Evolutionary conservation across 2,329 filamentous ascomycete species (phyloP), one percentile per base, ranked within the genome.

Genomic region (Karstenula rhodostoma): DNA sequence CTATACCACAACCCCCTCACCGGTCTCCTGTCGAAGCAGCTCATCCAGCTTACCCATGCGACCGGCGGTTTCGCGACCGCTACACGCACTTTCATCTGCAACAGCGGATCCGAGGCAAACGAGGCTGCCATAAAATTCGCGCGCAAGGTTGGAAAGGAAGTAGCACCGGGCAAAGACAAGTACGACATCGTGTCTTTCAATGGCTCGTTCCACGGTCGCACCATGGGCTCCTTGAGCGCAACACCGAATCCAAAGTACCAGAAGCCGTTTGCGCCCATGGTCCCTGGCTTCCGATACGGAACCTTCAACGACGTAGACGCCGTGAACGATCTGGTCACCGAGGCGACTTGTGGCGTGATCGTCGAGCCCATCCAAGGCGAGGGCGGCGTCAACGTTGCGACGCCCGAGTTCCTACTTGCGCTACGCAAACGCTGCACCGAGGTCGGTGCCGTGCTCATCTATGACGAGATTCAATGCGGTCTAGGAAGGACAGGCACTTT

Each of bases 241-340:
- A 99, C 95, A 5, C 95, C 94, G 50, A 99, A 98, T 81, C 92
- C 93, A 19, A 99, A 99, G 79, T 99, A 99, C 80, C 95, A 99
- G 81, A 87, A 90, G 69, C 95, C 95, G 0, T 99, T 99, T 75
- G 85, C 92, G 15, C 95, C 95, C 40, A 97, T 99, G 94, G 83
- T 99, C 1, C 94, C 95, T 0, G 95, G 95, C 2, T 98, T 97
- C 82, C 88, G 83, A 74, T 93, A 95, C 73, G 94, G 93, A 55
- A 89, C 83, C 8, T 96, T 89, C 82, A 98, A 99, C 75, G 90
- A 98, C 73, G 81, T 94, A 13, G 85, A 82, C 2, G 89, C 83
- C 17, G 86, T 99, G 56, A 81, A 89, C 19, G 85, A 85, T 0
- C 82, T 97, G 19, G 89, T 99, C 32, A 97, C 90, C 0, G 88